Evolutionary conservation across 164 flowering plant genomes (phyloP).

Genomic region (Sextonia rubra): DNA sequence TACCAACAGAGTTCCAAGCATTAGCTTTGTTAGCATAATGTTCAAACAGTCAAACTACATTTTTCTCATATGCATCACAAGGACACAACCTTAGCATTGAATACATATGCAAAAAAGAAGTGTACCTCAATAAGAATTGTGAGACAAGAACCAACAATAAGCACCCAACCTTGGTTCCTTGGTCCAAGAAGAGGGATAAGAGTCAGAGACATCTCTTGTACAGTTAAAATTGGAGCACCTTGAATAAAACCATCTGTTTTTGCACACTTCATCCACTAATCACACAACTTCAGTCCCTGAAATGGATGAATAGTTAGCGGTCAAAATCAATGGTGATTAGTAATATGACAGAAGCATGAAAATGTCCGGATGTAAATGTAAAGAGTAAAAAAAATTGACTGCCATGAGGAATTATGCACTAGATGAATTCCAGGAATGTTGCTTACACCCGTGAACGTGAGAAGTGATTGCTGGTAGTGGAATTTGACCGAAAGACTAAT

Average conservation of each 20-base stretch:
- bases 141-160: too few species aligned
- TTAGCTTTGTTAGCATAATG: too few species aligned
- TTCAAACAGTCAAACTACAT: too few species aligned
- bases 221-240: too few species aligned
- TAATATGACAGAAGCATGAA: background rate
- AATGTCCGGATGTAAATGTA: background rate
- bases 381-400: background rate
- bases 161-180: too few species aligned
- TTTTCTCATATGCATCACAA: too few species aligned
- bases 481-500: background rate
- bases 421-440: background rate
- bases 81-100: too few species aligned
- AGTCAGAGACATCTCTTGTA: too few species aligned
- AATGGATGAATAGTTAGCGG: background rate
- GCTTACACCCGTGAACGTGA: background rate
- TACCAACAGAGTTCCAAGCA: too few species aligned
- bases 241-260: background rate
- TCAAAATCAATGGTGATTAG: background rate
- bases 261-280: background rate
- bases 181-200: too few species aligned
- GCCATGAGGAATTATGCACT: background rate
- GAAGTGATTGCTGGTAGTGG: background rate
- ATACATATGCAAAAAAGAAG: too few species aligned
- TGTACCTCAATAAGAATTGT: too few species aligned
- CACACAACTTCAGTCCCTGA: conserved; percentile 1